Percentiles rank a stretch among this genome's conserved stretches.
These are phyloP conservation scores for Fusarium temperatum DNA, from an alignment of 2,329 filamentous ascomycete genomes.

Conservation along the genomic window DNA sequence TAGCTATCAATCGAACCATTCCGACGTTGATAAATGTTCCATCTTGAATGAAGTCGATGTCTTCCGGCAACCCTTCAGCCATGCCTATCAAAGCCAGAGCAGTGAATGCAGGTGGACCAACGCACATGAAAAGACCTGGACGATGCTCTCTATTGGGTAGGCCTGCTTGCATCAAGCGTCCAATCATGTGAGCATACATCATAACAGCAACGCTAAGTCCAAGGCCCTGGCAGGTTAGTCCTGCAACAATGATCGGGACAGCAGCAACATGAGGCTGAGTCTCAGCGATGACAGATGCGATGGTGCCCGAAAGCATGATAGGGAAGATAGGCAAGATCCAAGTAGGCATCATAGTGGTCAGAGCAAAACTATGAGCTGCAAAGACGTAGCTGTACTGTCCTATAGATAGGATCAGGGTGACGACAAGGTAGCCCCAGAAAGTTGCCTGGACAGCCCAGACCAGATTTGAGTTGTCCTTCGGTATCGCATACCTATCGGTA, in stretches of 20 bases:
- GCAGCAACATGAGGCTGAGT: conserved; percentile 65
- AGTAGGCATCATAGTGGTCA: conserved; percentile 75
- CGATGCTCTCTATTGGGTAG: conserved; percentile 68
- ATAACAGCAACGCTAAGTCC: conserved; percentile 72
- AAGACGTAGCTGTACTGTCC: conserved; percentile 76
- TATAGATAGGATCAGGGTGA: conserved; percentile 68
- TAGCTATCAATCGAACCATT: conserved; percentile 56
- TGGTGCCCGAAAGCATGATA: conserved; percentile 76
- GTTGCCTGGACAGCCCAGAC: conserved; percentile 66
- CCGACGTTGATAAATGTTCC: conserved; percentile 49
- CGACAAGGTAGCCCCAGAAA: conserved; percentile 74
- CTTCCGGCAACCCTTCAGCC: conserved; percentile 55
- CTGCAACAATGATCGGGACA: conserved; percentile 71
- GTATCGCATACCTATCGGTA: conserved; percentile 71
- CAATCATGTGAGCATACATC: conserved; percentile 78
- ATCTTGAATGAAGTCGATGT: conserved; percentile 55
- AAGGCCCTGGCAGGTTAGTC: conserved; percentile 74
- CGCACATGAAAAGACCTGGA: conserved; percentile 77
- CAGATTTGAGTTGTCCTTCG: conserved; percentile 62
- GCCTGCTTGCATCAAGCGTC: conserved; percentile 71
- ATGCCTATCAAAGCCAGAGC: conserved; percentile 75
- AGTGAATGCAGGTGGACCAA: conserved; percentile 77
- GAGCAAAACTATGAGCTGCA: conserved; percentile 62
- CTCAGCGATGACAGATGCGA: conserved; percentile 71
- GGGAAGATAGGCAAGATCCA: conserved; percentile 82